phyloP scores from a whole-genome alignment of 768 basidiomycete genomes.

The Russula foetens region DNA sequence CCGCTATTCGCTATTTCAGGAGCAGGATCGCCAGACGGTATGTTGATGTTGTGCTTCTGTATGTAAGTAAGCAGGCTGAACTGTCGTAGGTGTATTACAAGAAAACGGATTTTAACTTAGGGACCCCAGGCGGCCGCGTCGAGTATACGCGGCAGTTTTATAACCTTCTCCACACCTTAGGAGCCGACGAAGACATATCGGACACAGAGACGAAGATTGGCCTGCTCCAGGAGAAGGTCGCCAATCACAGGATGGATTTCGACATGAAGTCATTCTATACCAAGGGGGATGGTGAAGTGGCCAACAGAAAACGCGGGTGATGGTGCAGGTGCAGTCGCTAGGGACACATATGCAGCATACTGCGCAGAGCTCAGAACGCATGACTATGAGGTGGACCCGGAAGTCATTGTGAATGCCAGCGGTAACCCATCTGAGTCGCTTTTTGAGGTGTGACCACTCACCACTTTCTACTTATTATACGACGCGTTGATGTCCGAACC shows the following conservation, averaged over 20 bases:
- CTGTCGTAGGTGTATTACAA: no score
- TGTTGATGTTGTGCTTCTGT: no score
- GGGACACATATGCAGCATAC: not conserved
- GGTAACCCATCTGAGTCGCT: not conserved
- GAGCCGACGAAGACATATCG: not conserved
- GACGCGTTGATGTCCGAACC: no score
- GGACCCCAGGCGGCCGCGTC: not conserved
- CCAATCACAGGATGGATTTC: not conserved
- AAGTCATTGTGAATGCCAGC: not conserved
- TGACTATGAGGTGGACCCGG: not conserved
- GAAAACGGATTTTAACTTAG: no score
- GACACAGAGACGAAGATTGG: not conserved
- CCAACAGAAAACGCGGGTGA: not conserved
- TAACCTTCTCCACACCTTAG: not conserved
- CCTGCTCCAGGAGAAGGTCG: not conserved
- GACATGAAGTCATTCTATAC: not conserved
- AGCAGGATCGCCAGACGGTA: no score
- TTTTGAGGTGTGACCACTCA: not conserved
- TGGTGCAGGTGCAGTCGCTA: not conserved
- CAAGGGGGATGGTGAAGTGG: not conserved
- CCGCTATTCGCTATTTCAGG: no score
- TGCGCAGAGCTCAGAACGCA: no score
- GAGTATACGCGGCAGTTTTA: not conserved
- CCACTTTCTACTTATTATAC: not conserved
- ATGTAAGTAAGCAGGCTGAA: no score